Evolutionary conservation across 768 basidiomycete species (phyloP).

Genomic region (Amanita pseudoporphyria): DNA sequence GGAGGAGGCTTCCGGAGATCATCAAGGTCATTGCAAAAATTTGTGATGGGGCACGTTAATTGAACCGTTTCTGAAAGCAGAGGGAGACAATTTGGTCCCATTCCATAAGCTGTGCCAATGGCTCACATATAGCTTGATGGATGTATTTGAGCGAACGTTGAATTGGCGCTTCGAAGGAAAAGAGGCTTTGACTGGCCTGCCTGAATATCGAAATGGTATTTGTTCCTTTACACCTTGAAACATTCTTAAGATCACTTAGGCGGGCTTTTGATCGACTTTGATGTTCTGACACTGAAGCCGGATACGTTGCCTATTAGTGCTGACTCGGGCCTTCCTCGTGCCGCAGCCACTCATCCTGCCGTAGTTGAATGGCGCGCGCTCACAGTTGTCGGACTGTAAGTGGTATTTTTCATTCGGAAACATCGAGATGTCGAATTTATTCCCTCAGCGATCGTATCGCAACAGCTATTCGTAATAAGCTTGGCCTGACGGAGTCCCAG

Average conservation of each 20-base stretch:
- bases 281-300: slow-evolving; percentile 62
- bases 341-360: slow-evolving; percentile 74
- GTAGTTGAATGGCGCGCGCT: slow-evolving; percentile 95
- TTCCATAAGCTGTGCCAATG: slow-evolving; percentile 97
- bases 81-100: slow-evolving; percentile 71
- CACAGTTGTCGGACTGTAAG: slow-evolving; percentile 88
- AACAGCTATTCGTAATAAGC: slow-evolving; percentile 49
- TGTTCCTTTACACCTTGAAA: background rate
- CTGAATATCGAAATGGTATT: slow-evolving; percentile 89
- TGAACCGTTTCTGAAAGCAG: slow-evolving; percentile 14
- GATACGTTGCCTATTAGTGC: slow-evolving; percentile 41
- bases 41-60: slow-evolving; percentile 7
- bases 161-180: slow-evolving; percentile 77
- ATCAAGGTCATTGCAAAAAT: slow-evolving; percentile 9
- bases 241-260: slow-evolving; percentile 32
- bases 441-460: slow-evolving; percentile 70
- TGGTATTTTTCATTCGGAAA: slow-evolving; percentile 11
- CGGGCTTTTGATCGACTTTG: slow-evolving; percentile 80
- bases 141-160: slow-evolving; percentile 69
- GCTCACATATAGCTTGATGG: slow-evolving; percentile 84
- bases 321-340: slow-evolving; percentile 45
- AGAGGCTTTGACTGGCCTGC: slow-evolving; percentile 84
- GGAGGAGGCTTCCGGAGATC: slow-evolving; percentile 5
- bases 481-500: slow-evolving; percentile 38
- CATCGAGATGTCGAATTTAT: background rate